These are phyloP conservation scores for Setaria viridis DNA, from an alignment of 202 grass and related monocot genomes.

Conservation along the genomic window DNA sequence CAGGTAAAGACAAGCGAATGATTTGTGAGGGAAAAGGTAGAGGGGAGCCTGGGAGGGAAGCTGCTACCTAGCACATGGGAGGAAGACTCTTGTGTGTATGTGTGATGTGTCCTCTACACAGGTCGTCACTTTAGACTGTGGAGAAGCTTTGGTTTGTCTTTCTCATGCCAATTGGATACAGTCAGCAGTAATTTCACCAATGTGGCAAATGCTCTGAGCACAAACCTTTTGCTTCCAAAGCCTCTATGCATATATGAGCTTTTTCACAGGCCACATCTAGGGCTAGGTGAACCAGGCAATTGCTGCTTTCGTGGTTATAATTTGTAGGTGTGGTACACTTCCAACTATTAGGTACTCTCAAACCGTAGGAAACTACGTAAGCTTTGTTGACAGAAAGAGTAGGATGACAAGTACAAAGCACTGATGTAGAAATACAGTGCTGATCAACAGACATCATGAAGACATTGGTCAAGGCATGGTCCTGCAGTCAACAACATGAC, in stretches of 20 bases:
- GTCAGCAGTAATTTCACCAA: neutral
- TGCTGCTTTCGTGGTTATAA: neutral
- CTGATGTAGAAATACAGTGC: constrained; percentile 16
- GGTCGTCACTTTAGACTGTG: neutral
- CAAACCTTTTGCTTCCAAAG: neutral
- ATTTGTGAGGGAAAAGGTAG: constrained; percentile 49
- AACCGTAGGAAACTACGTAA: neutral
- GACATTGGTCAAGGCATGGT: constrained; percentile 33
- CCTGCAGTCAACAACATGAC: neutral
- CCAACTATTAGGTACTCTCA: neutral
- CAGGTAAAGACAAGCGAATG: constrained; percentile 52
- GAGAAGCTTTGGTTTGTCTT: constrained; percentile 17
- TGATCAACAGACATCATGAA: constrained; percentile 41
- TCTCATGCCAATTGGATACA: neutral
- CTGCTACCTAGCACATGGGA: constrained; percentile 43
- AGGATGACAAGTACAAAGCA: constrained; percentile 21
- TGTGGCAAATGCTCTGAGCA: neutral
- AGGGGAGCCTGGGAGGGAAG: neutral
- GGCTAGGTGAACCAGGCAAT: neutral
- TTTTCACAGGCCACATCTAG: neutral
- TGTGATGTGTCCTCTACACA: constrained; percentile 3
- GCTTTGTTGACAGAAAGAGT: neutral
- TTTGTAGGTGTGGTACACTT: constrained; percentile 6
- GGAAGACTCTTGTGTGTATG: constrained; percentile 32
- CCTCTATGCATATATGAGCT: neutral